These are phyloP conservation scores for Xeromyces bisporus DNA, from an alignment of 495 filamentous ascomycete species.

Conservation along the genomic window DNA sequence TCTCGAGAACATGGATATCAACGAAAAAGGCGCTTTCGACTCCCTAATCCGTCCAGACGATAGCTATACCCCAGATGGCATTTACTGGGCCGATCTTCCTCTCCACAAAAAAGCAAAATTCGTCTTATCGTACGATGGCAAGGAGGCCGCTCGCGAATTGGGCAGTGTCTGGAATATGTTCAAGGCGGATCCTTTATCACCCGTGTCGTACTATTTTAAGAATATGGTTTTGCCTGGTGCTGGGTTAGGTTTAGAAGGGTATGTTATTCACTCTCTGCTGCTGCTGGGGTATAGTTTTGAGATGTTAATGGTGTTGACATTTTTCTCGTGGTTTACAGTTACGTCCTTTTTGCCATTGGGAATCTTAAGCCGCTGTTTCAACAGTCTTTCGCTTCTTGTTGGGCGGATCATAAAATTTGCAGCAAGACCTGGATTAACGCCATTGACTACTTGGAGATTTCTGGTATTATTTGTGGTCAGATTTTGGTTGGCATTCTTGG, in stretches of 20 bases:
- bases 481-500: constrained; percentile 50
- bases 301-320: too few relatives aligned
- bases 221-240: constrained; percentile 82
- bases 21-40: constrained; percentile 57
- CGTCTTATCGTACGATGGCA: constrained; percentile 47
- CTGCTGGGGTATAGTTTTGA: too few relatives aligned
- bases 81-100: constrained; percentile 79
- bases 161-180: constrained; percentile 52
- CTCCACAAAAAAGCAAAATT: constrained; percentile 49
- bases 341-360: constrained; percentile 88
- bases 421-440: constrained; percentile 56
- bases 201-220: constrained; percentile 63
- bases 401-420: constrained; percentile 47
- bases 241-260: constrained; percentile 76
- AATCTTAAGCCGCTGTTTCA: constrained; percentile 66
- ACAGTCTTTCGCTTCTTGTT: constrained; percentile 53
- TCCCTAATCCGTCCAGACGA: constrained; percentile 66
- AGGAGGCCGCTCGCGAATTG: constrained; percentile 50
- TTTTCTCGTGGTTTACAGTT: constrained; percentile 22
- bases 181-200: constrained; percentile 63
- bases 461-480: constrained; percentile 80
- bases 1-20: constrained; percentile 36
- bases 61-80: constrained; percentile 58
- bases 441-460: constrained; percentile 70
- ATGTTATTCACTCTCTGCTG: too few relatives aligned